Conservation (phyloP, 1,284 basidiomycete genomes). For the Violaceomyces palustris region DNA sequence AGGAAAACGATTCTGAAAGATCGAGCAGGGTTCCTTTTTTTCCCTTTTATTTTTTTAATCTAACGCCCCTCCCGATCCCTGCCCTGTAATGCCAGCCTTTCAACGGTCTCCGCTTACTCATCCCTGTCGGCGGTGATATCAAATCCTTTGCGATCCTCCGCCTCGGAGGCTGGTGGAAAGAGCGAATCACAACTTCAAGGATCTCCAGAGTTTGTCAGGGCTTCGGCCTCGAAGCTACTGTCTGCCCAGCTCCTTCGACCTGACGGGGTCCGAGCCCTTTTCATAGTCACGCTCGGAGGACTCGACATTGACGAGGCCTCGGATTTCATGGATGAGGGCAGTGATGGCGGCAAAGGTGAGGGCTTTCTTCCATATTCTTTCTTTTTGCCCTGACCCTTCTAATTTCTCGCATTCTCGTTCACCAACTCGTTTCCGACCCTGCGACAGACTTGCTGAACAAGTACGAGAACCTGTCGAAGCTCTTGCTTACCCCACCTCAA, state of each 20-base stretch:
- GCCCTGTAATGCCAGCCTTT: conserved; percentile 4
- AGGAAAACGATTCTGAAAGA: background rate
- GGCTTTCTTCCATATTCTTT: too few relatives aligned
- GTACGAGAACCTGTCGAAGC: conserved; percentile 16
- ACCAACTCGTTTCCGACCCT: background rate
- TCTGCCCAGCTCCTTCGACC: conserved; percentile 42
- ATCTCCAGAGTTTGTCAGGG: conserved; percentile 24
- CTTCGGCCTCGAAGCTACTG: conserved; percentile 28
- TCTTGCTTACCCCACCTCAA: conserved; percentile 33
- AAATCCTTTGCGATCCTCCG: conserved; percentile 9
- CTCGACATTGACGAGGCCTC: too few relatives aligned
- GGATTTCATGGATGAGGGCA: too few relatives aligned
- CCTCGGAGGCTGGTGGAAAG: background rate
- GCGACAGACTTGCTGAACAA: conserved; percentile 12
- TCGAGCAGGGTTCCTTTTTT: background rate
- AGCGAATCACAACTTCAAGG: background rate
- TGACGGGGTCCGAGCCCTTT: conserved; percentile 42
- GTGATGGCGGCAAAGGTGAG: too few relatives aligned
- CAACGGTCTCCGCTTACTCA: conserved; percentile 23
- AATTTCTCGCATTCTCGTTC: background rate
- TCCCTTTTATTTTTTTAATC: background rate
- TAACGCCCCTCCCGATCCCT: conserved; percentile 1
- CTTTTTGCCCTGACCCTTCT: too few relatives aligned
- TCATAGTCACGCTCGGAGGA: conserved; percentile 34
- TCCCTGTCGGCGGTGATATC: conserved; percentile 24